These are phyloP conservation scores for Blumeria graminis DNA, from an alignment of 2,329 filamentous ascomycete species.

Conservation along the genomic window DNA sequence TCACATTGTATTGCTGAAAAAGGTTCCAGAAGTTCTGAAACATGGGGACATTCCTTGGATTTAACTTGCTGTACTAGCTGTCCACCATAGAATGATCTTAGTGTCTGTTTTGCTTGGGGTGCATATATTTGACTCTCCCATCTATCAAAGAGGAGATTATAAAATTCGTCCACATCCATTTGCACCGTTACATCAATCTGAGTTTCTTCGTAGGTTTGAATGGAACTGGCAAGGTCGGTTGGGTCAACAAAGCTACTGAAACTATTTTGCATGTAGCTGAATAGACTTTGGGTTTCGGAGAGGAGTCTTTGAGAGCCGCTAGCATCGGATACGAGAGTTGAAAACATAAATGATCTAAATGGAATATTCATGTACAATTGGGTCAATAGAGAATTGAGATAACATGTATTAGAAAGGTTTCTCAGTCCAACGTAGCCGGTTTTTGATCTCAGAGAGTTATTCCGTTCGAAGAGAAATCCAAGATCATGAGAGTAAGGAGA, in stretches of 20 bases:
- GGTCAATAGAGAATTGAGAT: conserved; percentile 81
- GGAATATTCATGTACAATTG: conserved; percentile 89
- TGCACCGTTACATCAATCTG: conserved; percentile 71
- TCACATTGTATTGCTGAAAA: conserved; percentile 93
- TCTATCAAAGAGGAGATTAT: conserved; percentile 75
- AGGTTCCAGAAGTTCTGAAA: conserved; percentile 71
- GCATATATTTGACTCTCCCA: conserved; percentile 62
- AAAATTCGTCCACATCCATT: conserved; percentile 98
- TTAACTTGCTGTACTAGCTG: conserved; percentile 86
- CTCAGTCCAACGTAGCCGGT: conserved; percentile 74
- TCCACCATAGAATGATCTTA: conserved; percentile 74
- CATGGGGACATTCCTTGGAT: conserved; percentile 80
- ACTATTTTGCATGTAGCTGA: conserved; percentile 67
- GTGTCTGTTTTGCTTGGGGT: conserved; percentile 40
- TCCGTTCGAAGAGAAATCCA: conserved; percentile 35
- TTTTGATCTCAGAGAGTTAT: conserved; percentile 42
- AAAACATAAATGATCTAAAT: conserved; percentile 67
- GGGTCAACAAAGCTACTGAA: conserved; percentile 53
- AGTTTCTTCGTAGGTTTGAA: conserved; percentile 62
- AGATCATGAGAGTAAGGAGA: conserved; percentile 37
- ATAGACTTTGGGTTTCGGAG: conserved; percentile 54
- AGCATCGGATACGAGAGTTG: conserved; percentile 28
- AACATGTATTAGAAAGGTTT: conserved; percentile 91
- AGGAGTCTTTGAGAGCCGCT: conserved; percentile 41
- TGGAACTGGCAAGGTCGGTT: conserved; percentile 42